Percentiles rank a stretch among this genome's conserved stretches.
Conservation (phyloP, 345 rosid genomes). For the Salix suchowensis region DNA sequence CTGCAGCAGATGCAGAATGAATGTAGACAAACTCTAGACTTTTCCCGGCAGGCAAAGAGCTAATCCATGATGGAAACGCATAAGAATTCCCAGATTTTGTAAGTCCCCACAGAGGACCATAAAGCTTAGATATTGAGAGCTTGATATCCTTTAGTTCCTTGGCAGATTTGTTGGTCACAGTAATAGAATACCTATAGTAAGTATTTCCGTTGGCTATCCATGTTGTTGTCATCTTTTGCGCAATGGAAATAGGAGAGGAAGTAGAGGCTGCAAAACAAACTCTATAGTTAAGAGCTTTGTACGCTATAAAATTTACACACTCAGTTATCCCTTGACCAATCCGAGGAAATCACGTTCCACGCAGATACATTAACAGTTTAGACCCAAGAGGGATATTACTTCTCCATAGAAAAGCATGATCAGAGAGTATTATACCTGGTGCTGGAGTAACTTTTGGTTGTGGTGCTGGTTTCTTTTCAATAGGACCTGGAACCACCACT, state of each 20-base stretch:
- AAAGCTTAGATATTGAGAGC: constrained; percentile 69
- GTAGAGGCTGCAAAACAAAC: constrained; percentile 40
- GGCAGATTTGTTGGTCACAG: constrained; percentile 66
- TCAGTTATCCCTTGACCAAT: neutral
- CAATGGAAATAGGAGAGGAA: constrained; percentile 54
- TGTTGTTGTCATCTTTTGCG: constrained; percentile 69
- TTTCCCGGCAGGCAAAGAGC: constrained; percentile 58
- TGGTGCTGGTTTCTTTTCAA: constrained; percentile 40
- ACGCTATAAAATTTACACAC: neutral
- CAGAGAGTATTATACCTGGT: constrained; percentile 45
- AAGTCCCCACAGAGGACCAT: constrained; percentile 95
- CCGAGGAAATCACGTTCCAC: neutral
- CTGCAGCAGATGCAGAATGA: constrained; percentile 66
- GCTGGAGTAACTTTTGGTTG: constrained; percentile 47
- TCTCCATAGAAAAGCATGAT: neutral
- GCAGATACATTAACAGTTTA: neutral
- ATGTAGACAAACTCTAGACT: constrained; percentile 87
- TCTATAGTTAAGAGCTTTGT: neutral
- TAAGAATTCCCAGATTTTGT: constrained; percentile 49
- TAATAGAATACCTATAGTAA: constrained; percentile 77
- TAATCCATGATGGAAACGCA: constrained; percentile 72
- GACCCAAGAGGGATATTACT: neutral
- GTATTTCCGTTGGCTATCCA: constrained; percentile 70
- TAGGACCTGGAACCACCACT: constrained; percentile 53
- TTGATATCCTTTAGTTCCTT: constrained; percentile 59